Base-by-base conservation (phyloP, 768 basidiomycete genomes). In the Phaeotremella skinneri region DNA sequence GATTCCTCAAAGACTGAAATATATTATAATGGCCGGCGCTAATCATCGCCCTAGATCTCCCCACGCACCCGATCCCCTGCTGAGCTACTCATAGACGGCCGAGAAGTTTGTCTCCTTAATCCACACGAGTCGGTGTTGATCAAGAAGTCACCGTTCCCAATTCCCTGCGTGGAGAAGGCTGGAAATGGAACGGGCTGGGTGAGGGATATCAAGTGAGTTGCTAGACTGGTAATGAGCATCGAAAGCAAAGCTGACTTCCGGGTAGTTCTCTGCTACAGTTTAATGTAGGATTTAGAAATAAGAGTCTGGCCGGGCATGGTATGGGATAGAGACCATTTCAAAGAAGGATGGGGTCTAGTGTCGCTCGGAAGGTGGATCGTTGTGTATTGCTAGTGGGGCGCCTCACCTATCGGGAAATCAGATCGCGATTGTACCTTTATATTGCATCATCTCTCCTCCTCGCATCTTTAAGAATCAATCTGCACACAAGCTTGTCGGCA, bases 71-170 rank as follows among this genome's bases (percentile, higher is more conserved):
- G 93, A 62, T 86, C 91, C 14, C 85, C 90, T 14, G 90, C 88
- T 0, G 90, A 90, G 31, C 84, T 96, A 30, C 92, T 90, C 1
- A 90, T 97, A 86, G 93, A 97, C 73, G 93, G 93, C 21, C 85
- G 90, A 53, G 85, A 85, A 32, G 89, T 90, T 2, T 87, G 89
- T 64, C 81, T 87, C 14, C 83, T 97, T 13, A 82, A 85, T 62
- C 88, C 91, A 5, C 88, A 89, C 7, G 90, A 96, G 79, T 87
- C 85, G 4, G 88, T 96, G 29, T 84, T 84, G 4, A 87, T 97
- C 21, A 84, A 86, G 58, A 87, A 87, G 29, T 94, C 91, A 0
- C 85, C 85, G 21, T 90, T 84, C 73, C 91, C 92, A 11, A 90
- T 97, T 7, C 93, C 93, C 0, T 97, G 92, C 76, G 89, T 96